phyloP scores from a whole-genome alignment of 176 grass and related monocot species.

The Luzula sylvatica region DNA sequence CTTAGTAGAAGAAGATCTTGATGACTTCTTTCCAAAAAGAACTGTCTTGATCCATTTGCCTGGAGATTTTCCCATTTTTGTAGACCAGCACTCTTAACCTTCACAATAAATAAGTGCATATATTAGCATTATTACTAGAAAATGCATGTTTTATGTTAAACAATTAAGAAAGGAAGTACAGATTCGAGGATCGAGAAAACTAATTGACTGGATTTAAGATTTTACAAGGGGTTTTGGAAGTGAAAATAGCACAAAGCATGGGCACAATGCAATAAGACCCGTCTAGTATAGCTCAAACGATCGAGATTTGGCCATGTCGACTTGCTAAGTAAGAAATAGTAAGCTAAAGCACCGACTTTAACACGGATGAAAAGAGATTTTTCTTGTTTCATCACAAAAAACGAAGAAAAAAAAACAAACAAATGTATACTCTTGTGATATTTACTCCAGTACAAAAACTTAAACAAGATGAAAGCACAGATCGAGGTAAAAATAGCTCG shows the following conservation, averaged over 20 bases:
- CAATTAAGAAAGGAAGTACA: neutral
- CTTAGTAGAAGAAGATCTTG: conserved; percentile 46
- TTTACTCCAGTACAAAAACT: neutral
- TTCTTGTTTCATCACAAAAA: neutral
- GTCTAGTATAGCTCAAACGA: conserved; percentile 1
- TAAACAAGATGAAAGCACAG: conserved; percentile 2
- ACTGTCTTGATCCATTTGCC: conserved; percentile 84
- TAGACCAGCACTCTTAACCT: conserved; percentile 2
- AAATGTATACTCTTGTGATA: neutral
- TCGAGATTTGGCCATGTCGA: neutral
- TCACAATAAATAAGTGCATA: neutral
- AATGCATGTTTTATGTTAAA: neutral
- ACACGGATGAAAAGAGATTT: neutral
- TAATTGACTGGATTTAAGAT: neutral
- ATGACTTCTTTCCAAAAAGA: conserved; percentile 77
- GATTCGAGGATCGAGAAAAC: neutral
- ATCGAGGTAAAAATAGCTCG: neutral
- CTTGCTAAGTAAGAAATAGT: neutral
- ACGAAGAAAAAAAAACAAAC: neutral
- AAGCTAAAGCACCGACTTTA: neutral
- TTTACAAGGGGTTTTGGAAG: neutral
- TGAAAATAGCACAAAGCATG: neutral
- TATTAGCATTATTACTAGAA: conserved; percentile 7
- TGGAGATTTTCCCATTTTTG: conserved; percentile 74
- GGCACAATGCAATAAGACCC: too few relatives aligned